Base-by-base conservation (phyloP, 2,329 filamentous ascomycete species). In the Aspergillus unguis region DNA sequence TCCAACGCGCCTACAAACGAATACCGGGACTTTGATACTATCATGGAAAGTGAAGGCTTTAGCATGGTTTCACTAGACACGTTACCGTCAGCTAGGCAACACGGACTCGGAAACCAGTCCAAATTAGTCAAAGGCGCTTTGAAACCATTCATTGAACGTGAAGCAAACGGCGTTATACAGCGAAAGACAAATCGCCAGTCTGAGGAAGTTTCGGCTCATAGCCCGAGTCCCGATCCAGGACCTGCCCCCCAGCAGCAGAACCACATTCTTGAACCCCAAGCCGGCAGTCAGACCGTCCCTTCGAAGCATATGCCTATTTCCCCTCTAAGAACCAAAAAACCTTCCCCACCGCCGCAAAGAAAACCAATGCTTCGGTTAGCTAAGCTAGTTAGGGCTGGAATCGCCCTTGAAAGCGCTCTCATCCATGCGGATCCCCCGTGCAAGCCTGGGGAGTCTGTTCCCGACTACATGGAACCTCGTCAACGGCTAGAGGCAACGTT, bases 41-140 rank as follows among this genome's bases (percentile, higher is more conserved):
- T 82, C 23, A 71, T 82, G 57, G 79, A 82, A 63, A 81, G 79
- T 57, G 79, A 82, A 68, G 79, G 76, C 3, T 82, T 82, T 55
- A 82, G 78, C 52, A 80, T 82, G 77, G 79, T 82, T 43, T 81
- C 80, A 9, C 65, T 81, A 41, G 75, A 80, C 52, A 79, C 79
- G 3, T 65, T 82, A 25, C 77, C 77, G 5, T 81, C 79, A 3
- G 70, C 76, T 25, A 72, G 72, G 56, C 72, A 77, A 56, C 69
- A 73, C 52, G 62, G 69, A 2, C 65, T 72, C 35, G 71, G 67
- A 26, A 67, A 62, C 17, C 65, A 68, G 37, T 56, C 64, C 10
- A 62, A 65, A 29, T 55, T 60, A 10, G 59, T 55, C 10, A 65
- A 68, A 36, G 58, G 58, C 23, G 47, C 62, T 11, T 49, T 66